phyloP scores from a whole-genome alignment of 805 yeast species.

The Zygoascus tannicola region DNA sequence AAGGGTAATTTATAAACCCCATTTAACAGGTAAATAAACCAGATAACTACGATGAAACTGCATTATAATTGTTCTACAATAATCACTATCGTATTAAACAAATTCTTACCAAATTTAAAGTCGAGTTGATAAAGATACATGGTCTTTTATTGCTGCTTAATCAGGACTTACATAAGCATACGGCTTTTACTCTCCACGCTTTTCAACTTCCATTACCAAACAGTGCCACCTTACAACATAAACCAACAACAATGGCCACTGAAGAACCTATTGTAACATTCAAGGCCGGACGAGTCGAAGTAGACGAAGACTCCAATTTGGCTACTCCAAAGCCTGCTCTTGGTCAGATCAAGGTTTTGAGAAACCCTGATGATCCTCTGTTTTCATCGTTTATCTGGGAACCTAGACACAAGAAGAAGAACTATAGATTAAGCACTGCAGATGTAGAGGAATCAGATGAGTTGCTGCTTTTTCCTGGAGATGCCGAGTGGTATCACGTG shows the following conservation, averaged over 20 bases:
- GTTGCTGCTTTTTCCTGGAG: constrained; percentile 73
- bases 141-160: too few relatives aligned
- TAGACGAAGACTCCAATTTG: constrained; percentile 45
- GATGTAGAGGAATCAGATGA: constrained; percentile 34
- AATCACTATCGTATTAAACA: too few relatives aligned
- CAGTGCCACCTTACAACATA: background rate
- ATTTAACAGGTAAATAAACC: too few relatives aligned
- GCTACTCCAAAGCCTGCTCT: constrained; percentile 66
- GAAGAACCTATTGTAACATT: constrained; percentile 31
- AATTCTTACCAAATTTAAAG: too few relatives aligned
- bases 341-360: constrained; percentile 54
- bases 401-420: constrained; percentile 35
- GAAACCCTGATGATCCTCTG: constrained; percentile 60
- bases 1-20: too few relatives aligned
- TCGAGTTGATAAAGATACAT: too few relatives aligned
- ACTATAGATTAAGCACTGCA: constrained; percentile 17
- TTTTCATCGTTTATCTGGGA: constrained; percentile 65
- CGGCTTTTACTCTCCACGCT: background rate
- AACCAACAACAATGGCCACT: background rate
- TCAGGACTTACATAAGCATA: too few relatives aligned
- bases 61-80: too few relatives aligned
- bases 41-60: too few relatives aligned
- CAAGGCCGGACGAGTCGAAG: constrained; percentile 71
- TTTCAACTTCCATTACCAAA: background rate
- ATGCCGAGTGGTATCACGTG: constrained; percentile 67